A percentile compares a stretch with the other conserved stretches of the same genome.
Conservation (phyloP, 1,284 basidiomycete species). For the Erythrobasidium hasegawianum region DNA sequence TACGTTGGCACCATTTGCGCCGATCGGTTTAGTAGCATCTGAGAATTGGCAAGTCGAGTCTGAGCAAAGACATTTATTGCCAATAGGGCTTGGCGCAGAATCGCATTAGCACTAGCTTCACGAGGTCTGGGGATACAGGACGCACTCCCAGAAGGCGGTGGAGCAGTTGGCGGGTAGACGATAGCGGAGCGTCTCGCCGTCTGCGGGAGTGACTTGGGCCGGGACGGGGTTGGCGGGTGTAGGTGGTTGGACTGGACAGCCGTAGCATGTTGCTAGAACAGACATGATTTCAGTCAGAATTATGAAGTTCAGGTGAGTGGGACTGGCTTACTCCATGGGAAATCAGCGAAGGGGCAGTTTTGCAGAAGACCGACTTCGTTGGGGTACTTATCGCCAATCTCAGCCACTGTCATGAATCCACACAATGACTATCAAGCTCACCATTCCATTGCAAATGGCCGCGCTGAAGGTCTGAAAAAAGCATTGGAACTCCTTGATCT, state of each 20-base stretch:
- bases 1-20: conserved; percentile 44
- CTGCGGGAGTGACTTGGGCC: conserved; percentile 55
- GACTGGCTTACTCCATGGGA: conserved; percentile 62
- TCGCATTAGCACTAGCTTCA: neutral
- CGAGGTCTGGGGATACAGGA: neutral
- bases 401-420: too few species aligned
- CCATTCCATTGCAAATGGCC: conserved; percentile 71
- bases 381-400: conserved; percentile 23
- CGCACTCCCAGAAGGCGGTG: conserved; percentile 62
- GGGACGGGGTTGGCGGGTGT: conserved; percentile 63
- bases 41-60: conserved; percentile 59
- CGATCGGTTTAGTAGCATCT: conserved; percentile 64
- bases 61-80: conserved; percentile 61
- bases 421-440: too few species aligned
- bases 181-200: conserved; percentile 44
- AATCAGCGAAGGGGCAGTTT: conserved; percentile 65
- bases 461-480: conserved; percentile 56
- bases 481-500: conserved; percentile 60
- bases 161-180: conserved; percentile 64
- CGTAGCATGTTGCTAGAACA: conserved; percentile 58
- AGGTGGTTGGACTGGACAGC: conserved; percentile 61
- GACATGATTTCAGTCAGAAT: neutral
- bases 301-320: neutral
- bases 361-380: conserved; percentile 53
- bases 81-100: conserved; percentile 56